A percentile compares a stretch with the other conserved stretches of the same genome.
phyloP scores from a whole-genome alignment of 331 rosid genomes.

The Cydonia oblonga region DNA sequence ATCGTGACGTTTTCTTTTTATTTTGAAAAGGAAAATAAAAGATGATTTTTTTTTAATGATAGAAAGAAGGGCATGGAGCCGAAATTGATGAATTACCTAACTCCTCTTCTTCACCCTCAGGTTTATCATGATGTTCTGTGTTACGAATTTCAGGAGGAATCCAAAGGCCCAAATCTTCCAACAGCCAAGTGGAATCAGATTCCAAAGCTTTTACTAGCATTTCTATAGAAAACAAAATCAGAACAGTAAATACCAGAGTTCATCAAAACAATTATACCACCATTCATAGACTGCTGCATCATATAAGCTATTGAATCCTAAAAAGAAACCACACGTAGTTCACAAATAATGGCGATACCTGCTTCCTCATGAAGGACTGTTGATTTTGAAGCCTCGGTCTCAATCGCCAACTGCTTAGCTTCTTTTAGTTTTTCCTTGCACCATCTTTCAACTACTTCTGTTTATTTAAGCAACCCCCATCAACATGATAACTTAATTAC shows the following conservation, averaged over 20 bases:
- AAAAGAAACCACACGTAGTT: neutral
- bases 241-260: neutral
- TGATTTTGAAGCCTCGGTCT: slow-evolving; percentile 27
- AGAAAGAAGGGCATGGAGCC: neutral
- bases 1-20: neutral
- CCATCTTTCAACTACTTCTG: slow-evolving; percentile 63
- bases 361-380: slow-evolving; percentile 48
- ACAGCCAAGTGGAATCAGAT: slow-evolving; percentile 52
- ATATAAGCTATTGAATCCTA: neutral
- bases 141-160: slow-evolving; percentile 51
- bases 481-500: slow-evolving; percentile 1
- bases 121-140: slow-evolving; percentile 66
- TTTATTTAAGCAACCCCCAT: neutral
- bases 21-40: neutral
- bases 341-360: slow-evolving; percentile 37
- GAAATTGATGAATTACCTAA: slow-evolving; percentile 36
- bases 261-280: neutral
- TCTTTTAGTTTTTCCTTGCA: slow-evolving; percentile 56
- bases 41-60: neutral
- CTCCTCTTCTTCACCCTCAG: slow-evolving; percentile 47
- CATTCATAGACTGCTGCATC: neutral
- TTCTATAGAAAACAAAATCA: slow-evolving; percentile 30
- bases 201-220: slow-evolving; percentile 68
- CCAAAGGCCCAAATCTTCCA: slow-evolving; percentile 92
- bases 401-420: slow-evolving; percentile 32